Conservation (phyloP, 768 basidiomycete genomes). For the Strobilomyces dryophilus region DNA sequence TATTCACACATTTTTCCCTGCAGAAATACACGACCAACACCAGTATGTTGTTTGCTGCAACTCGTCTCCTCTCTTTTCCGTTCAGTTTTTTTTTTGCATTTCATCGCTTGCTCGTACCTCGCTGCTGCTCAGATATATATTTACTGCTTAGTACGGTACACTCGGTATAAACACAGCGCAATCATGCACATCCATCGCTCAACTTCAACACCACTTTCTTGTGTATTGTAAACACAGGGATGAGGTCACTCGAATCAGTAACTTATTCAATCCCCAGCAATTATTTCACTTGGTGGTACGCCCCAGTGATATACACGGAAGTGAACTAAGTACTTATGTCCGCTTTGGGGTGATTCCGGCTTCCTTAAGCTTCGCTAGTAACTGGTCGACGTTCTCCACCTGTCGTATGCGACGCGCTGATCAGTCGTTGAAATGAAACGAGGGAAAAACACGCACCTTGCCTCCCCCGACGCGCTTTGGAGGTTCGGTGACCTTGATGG, state of each 20-base stretch:
- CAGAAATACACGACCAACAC: conserved; percentile 1
- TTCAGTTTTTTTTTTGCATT: conserved; percentile 10
- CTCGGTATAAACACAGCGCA: conserved; percentile 10
- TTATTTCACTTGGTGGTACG: not conserved
- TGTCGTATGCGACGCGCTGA: conserved; percentile 17
- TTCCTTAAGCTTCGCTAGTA: conserved; percentile 85
- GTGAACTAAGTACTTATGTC: conserved; percentile 10
- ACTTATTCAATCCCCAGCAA: conserved; percentile 1
- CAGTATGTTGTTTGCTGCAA: conserved; percentile 23
- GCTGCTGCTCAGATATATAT: conserved; percentile 25
- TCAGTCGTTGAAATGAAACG: not conserved
- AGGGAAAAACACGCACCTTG: conserved; percentile 51
- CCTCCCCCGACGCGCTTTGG: conserved; percentile 86
- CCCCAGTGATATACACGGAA: conserved; percentile 3
- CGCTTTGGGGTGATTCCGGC: conserved; percentile 52
- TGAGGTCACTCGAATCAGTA: conserved; percentile 17
- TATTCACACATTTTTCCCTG: conserved; percentile 6
- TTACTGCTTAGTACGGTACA: conserved; percentile 16
- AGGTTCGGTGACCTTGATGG: conserved; percentile 84
- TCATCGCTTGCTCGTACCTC: conserved; percentile 2
- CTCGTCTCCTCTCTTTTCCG: conserved; percentile 5
- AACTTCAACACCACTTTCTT: conserved; percentile 4
- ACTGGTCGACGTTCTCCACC: conserved; percentile 84
- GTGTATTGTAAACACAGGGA: conserved; percentile 9
- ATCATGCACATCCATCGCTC: conserved; percentile 6